phyloP scores from a whole-genome alignment of 176 grass and related monocot genomes.

The Eleusine indica region DNA sequence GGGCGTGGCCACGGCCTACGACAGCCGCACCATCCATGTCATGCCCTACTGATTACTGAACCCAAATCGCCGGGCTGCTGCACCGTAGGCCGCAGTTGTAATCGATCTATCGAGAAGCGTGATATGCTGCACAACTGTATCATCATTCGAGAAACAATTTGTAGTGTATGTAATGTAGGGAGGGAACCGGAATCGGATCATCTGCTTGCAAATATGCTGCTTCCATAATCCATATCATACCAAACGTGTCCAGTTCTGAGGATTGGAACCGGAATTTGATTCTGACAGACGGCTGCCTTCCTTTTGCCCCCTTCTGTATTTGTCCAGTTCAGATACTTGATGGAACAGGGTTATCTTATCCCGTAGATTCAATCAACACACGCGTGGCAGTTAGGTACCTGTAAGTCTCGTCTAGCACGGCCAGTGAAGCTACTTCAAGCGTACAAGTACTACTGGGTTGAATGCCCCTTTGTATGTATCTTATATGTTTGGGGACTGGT shows the following conservation, averaged over 20 bases:
- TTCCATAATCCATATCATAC: constrained; percentile 30
- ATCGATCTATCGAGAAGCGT: neutral
- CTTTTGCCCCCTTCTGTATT: neutral
- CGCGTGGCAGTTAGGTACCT: neutral
- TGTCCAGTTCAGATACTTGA: no score
- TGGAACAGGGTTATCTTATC: neutral
- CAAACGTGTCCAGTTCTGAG: neutral
- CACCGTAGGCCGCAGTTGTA: neutral
- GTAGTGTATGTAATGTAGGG: neutral
- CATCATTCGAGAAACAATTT: neutral
- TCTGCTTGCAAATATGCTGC: constrained; percentile 28
- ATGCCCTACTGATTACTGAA: constrained; percentile 69
- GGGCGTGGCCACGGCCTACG: constrained; percentile 55
- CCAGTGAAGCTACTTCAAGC: neutral
- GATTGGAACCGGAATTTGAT: constrained; percentile 6
- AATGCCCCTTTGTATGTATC: no score
- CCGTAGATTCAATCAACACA: neutral
- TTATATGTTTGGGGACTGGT: no score
- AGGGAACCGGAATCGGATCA: constrained; percentile 13
- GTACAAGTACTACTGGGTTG: no score
- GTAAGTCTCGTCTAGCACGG: neutral
- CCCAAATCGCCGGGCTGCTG: neutral
- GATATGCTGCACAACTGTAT: neutral
- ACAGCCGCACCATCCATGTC: constrained; percentile 90
- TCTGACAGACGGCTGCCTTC: neutral